Conservation (phyloP, 129 eudicot species). For the Helichrysum umbraculigerum region DNA sequence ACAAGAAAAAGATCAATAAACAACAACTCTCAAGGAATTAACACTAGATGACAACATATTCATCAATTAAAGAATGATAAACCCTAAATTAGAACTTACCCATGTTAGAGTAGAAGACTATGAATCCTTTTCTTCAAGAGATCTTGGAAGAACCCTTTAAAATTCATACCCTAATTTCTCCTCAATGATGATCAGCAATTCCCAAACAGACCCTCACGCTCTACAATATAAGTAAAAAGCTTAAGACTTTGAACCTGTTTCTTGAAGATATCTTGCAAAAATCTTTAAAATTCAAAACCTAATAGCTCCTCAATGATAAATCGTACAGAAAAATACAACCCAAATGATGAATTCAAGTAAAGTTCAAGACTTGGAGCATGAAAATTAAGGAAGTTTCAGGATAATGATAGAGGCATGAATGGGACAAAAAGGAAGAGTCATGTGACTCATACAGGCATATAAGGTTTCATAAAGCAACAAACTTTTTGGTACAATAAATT, state of each 20-base stretch:
- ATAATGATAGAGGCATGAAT: slow-evolving; percentile 8
- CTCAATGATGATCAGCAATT: background rate
- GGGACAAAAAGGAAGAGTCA: slow-evolving; percentile 26
- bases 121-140: slow-evolving; percentile 21
- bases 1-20: background rate
- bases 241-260: slow-evolving; percentile 13
- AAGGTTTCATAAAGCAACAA: slow-evolving; percentile 30
- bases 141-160: slow-evolving; percentile 10
- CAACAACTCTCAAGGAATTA: background rate
- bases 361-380: slow-evolving; percentile 11
- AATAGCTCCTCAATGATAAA: background rate
- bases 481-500: slow-evolving; percentile 26
- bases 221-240: background rate
- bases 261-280: background rate
- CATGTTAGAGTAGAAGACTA: slow-evolving; percentile 1
- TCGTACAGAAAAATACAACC: slow-evolving; percentile 13
- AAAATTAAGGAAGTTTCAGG: slow-evolving; percentile 19
- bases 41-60: background rate
- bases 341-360: slow-evolving; percentile 4
- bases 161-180: background rate
- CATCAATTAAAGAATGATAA: background rate
- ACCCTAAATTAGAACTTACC: slow-evolving; percentile 24
- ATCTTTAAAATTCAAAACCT: too few species aligned
- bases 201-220: slow-evolving; percentile 1
- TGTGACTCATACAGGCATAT: background rate